phyloP scores from a whole-genome alignment of 2,329 filamentous ascomycete genomes.

The Arthrobotrys musiformis region DNA sequence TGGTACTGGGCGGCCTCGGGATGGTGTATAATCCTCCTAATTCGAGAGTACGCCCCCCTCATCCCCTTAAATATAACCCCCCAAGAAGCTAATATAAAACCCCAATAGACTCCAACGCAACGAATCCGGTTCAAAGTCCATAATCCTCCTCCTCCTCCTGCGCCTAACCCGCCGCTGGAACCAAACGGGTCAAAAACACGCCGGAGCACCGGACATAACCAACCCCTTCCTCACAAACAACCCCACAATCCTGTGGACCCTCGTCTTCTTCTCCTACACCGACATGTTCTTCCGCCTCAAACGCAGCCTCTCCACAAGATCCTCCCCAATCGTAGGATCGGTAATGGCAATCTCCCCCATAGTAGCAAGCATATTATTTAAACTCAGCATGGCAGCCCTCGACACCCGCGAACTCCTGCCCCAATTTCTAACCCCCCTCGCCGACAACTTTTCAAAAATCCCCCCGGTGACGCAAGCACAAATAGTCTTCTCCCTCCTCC shows the following conservation, averaged over 20 bases:
- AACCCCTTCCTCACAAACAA: slow-evolving; percentile 74
- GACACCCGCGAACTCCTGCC: slow-evolving; percentile 85
- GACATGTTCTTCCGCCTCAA: slow-evolving; percentile 67
- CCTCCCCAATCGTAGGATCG: slow-evolving; percentile 63
- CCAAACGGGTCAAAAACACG: slow-evolving; percentile 95
- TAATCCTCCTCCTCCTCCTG: slow-evolving; percentile 71
- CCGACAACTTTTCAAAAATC: not conserved
- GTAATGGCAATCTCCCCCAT: slow-evolving; percentile 64
- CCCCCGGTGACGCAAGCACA: not conserved
- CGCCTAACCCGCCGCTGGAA: slow-evolving; percentile 85
- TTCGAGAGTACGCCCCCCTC: slow-evolving; percentile 63
- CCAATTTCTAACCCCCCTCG: not conserved
- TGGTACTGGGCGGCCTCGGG: slow-evolving; percentile 91
- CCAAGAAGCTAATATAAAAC: not conserved
- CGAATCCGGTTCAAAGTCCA: slow-evolving; percentile 56
- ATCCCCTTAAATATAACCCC: not conserved
- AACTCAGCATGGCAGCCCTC: slow-evolving; percentile 84
- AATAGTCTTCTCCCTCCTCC: not conserved
- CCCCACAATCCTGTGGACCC: slow-evolving; percentile 76
- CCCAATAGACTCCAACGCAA: slow-evolving; percentile 57
- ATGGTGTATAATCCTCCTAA: slow-evolving; percentile 72
- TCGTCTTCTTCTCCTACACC: slow-evolving; percentile 77
- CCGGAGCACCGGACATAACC: slow-evolving; percentile 88
- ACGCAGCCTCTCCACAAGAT: slow-evolving; percentile 65
- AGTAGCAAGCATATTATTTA: slow-evolving; percentile 78